Conservation (phyloP, 257 asterid genomes). For the Henckelia pumila region DNA sequence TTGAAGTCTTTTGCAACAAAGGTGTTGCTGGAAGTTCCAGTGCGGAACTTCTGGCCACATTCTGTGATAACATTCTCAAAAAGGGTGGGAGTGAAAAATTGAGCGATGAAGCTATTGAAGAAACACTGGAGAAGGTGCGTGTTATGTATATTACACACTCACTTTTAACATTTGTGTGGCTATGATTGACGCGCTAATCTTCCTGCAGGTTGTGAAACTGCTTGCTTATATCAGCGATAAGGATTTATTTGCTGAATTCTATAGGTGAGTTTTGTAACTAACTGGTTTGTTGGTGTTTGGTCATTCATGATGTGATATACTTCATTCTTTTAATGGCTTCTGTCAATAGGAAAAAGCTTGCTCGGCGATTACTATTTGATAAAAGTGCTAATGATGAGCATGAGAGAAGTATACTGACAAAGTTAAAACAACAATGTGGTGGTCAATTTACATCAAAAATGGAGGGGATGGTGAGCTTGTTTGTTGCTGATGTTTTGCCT, state of each 20-base stretch:
- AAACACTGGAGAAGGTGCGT: constrained; percentile 85
- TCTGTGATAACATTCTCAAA: constrained; percentile 94
- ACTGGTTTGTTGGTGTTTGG: constrained; percentile 6
- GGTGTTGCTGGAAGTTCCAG: constrained; percentile 98
- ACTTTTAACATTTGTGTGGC: constrained; percentile 2
- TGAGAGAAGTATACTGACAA: constrained; percentile 92
- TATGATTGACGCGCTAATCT: constrained; percentile 23
- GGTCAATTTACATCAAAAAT: constrained; percentile 98
- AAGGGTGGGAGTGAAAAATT: constrained; percentile 98
- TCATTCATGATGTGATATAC: constrained; percentile 6
- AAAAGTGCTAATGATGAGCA: constrained; percentile 99
- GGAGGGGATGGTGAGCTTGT: constrained; percentile 95
- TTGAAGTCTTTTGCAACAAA: constrained; percentile 95
- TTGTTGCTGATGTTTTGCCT: not conserved
- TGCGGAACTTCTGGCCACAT: constrained; percentile 97
- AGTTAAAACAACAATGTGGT: constrained; percentile 98
- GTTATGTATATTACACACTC: constrained; percentile 11
- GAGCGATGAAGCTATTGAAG: constrained; percentile 99
- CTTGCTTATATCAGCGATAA: constrained; percentile 95
- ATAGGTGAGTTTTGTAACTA: constrained; percentile 48
- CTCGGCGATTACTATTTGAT: constrained; percentile 88
- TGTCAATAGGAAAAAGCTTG: constrained; percentile 83
- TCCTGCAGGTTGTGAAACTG: constrained; percentile 80
- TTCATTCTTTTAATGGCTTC: constrained; percentile 10
- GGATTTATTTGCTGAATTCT: constrained; percentile 98